phyloP scores from a whole-genome alignment of 257 asterid genomes.

The Buddleja alternifolia region DNA sequence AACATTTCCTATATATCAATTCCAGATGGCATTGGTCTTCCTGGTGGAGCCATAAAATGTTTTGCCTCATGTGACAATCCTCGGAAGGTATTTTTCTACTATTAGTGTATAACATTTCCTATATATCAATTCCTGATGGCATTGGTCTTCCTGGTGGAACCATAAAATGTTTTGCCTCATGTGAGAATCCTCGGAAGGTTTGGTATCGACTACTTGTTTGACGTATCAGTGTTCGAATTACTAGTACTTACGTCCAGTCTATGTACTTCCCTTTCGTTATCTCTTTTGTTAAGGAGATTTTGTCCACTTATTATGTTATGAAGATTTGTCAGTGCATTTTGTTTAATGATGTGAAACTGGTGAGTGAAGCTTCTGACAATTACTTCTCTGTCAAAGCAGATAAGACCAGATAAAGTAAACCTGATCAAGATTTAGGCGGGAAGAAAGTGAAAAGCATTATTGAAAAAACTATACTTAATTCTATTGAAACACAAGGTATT shows the following conservation, averaged over 20 bases:
- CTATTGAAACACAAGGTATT: constrained; percentile 81
- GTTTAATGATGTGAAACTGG: constrained; percentile 16
- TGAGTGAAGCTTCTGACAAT: constrained; percentile 28
- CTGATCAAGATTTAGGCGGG: constrained; percentile 92
- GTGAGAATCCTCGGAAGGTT: too few relatives aligned
- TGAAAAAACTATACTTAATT: constrained; percentile 86
- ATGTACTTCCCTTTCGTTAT: too few relatives aligned
- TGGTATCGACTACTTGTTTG: too few relatives aligned
- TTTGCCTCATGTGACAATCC: constrained; percentile 75
- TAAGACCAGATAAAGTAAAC: constrained; percentile 74
- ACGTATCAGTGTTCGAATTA: too few relatives aligned
- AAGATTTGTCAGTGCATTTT: constrained; percentile 60
- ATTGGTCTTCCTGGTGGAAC: too few relatives aligned
- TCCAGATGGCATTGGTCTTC: constrained; percentile 97
- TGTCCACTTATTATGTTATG: constrained; percentile 89
- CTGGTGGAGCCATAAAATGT: constrained; percentile 88
- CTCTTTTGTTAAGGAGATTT: too few relatives aligned
- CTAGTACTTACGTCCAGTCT: too few relatives aligned
- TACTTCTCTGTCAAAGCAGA: constrained; percentile 52
- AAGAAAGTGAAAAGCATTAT: constrained; percentile 94
- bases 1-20: constrained; percentile 39
- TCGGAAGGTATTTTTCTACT: too few relatives aligned
- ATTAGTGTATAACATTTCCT: too few relatives aligned
- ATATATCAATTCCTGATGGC: too few relatives aligned
- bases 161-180: too few relatives aligned